Evolutionary conservation across 768 basidiomycete genomes (phyloP), one percentile per base, ranked within the genome.

Genomic region (Lentinula sp.): DNA sequence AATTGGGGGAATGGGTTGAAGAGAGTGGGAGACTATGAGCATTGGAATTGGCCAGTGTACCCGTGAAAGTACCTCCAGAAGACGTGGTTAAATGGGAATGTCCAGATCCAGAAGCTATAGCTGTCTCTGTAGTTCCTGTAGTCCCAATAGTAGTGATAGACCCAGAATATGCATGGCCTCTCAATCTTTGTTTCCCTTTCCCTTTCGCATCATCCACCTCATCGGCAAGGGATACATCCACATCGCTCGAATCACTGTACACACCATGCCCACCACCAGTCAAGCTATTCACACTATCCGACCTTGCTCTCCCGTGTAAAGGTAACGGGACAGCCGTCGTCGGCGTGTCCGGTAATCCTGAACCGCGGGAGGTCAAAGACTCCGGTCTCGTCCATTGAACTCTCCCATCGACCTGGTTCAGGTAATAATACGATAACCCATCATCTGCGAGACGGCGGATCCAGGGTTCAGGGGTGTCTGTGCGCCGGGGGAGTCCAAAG

Each of bases 401-500:
- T 57, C 82, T 74, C 13, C 88, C 88, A 62, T 86, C 87, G 23
- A 80, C 67, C 64, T 80, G 85, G 77, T 95, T 95, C 71, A 81
- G 71, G 71, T 90, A 95, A 68, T 84, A 92, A 70, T 90, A 91
- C 3, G 88, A 84, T 74, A 84, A 77, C 39, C 91, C 91, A 66
- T 95, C 93, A 67, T 93, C 91, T 23, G 88, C 88, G 49, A 93
- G 78, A 59, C 85, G 85, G 67, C 83, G 84, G 20, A 86, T 76
- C 94, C 94, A 96, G n/a, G 88, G 88, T 65, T 92, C 88, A 18
- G 90, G 88, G 4, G 84, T 85, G 13, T 82, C 79, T 16, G 82
- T 80, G 32, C 81, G 81, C 52, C 78, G 81, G 18, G 77, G 81
- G 35, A 87, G 67, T 43, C 87, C 88, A 67, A 88, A 87, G 8